A percentile compares a stretch with the other conserved stretches of the same genome.
These are phyloP conservation scores for Geopyxis carbonaria DNA, from an alignment of 495 filamentous ascomycete species.

Conservation along the genomic window DNA sequence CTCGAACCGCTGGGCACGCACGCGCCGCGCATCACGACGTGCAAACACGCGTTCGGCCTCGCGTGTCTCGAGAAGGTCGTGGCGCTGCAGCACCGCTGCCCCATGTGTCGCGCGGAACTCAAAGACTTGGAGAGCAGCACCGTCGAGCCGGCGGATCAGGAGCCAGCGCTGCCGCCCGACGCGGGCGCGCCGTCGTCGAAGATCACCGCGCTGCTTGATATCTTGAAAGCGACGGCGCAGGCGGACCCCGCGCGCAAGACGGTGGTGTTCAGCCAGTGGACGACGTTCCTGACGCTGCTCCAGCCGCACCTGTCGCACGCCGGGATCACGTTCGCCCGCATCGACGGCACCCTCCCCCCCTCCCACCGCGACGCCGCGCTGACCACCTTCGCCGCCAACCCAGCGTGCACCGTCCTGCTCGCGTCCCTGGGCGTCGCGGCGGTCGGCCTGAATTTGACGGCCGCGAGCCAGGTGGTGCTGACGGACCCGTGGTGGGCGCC, in stretches of 20 bases:
- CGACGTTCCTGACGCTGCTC: conserved; percentile 66
- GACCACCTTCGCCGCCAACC: conserved; percentile 44
- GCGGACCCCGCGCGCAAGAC: conserved; percentile 57
- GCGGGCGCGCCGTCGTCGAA: conserved; percentile 40
- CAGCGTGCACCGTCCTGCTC: conserved; percentile 59
- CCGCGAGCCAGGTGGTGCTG: conserved; percentile 74
- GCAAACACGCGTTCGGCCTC: conserved; percentile 66
- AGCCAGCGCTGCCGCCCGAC: conserved; percentile 24
- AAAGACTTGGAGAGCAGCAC: conserved; percentile 36
- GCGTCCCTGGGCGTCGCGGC: conserved; percentile 67
- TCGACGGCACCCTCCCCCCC: conserved; percentile 69
- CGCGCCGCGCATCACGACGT: conserved; percentile 69
- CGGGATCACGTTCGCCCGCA: conserved; percentile 49
- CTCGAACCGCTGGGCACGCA: conserved; percentile 47
- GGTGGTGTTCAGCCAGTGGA: conserved; percentile 90
- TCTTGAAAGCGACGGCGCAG: conserved; percentile 48
- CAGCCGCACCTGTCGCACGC: conserved; percentile 47
- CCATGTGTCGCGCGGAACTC: conserved; percentile 68
- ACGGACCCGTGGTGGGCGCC: conserved; percentile 87
- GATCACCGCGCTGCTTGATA: conserved; percentile 63
- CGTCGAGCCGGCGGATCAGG: conserved; percentile 38
- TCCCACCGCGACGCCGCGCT: conserved; percentile 46
- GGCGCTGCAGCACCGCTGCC: conserved; percentile 64
- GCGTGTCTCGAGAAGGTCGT: conserved; percentile 60
- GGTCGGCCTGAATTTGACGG: conserved; percentile 78